A percentile compares a stretch with the other conserved stretches of the same genome.
phyloP scores from a whole-genome alignment of 2,329 filamentous ascomycete genomes.

The Pestalotiopsis sp. region DNA sequence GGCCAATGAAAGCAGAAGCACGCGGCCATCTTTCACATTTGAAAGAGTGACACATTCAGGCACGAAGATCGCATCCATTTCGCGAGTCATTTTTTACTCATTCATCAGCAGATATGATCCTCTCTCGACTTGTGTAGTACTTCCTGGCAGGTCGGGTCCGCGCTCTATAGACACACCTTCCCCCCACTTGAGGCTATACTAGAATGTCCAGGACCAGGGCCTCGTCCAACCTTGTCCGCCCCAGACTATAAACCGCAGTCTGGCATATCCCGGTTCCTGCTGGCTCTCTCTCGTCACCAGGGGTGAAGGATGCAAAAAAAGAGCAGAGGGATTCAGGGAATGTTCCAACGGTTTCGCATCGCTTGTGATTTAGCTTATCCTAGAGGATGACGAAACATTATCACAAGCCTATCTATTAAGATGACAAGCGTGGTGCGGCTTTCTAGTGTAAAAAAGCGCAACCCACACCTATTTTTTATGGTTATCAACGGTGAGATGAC shows the following conservation, averaged over 20 bases:
- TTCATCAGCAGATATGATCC: not conserved
- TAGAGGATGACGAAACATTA: not conserved
- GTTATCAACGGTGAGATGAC: too few relatives aligned
- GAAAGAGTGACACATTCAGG: not conserved
- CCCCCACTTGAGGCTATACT: constrained; percentile 4
- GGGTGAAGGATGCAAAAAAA: not conserved
- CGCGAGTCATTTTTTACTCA: not conserved
- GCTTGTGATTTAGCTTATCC: not conserved
- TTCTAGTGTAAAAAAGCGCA: too few relatives aligned
- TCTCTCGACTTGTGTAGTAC: not conserved
- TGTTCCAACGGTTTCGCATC: not conserved
- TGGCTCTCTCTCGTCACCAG: not conserved
- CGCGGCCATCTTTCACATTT: not conserved
- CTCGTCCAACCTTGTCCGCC: not conserved
- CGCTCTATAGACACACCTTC: not conserved
- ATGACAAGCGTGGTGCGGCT: too few relatives aligned
- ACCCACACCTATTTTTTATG: too few relatives aligned
- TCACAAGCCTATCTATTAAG: not conserved
- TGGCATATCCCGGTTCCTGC: not conserved
- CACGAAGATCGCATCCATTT: not conserved
- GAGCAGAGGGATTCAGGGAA: not conserved
- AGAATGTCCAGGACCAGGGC: not conserved
- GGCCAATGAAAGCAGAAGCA: not conserved
- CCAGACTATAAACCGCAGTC: not conserved
- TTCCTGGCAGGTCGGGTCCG: not conserved